Evolutionary conservation across 441 rosid genomes (phyloP).

Genomic region (Populus trichocarpa): DNA sequence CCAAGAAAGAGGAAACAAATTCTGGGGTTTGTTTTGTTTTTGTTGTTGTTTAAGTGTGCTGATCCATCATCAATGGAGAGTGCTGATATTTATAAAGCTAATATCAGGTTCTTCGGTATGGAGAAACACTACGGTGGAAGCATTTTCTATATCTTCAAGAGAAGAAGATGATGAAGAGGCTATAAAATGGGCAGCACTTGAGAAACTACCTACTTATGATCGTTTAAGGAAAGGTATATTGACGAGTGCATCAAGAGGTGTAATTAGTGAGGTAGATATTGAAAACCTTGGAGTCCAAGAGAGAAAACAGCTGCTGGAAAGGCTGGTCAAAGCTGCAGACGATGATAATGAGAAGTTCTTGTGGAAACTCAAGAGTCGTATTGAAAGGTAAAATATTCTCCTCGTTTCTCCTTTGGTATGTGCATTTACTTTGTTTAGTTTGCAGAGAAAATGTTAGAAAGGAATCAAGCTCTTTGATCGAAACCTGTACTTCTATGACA

Average conservation of each 20-base stretch:
- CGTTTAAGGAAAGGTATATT: constrained; percentile 61
- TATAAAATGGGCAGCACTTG: constrained; percentile 60
- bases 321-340: constrained; percentile 45
- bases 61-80: constrained; percentile 24
- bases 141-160: constrained; percentile 45
- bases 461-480: too few relatives aligned
- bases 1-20: background rate
- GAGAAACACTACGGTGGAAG: constrained; percentile 32
- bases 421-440: background rate
- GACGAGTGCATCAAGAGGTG: constrained; percentile 28
- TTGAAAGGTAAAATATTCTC: constrained; percentile 38
- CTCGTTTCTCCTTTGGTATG: background rate
- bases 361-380: constrained; percentile 53
- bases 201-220: constrained; percentile 57
- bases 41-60: background rate
- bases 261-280: constrained; percentile 37
- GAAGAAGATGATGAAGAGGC: constrained; percentile 71
- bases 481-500: background rate
- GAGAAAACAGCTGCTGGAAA: constrained; percentile 41
- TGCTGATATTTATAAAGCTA: constrained; percentile 22
- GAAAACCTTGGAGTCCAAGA: constrained; percentile 43
- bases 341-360: constrained; percentile 64
- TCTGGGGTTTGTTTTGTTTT: constrained; percentile 3
- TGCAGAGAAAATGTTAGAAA: background rate
- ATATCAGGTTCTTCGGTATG: constrained; percentile 27